Percentiles rank a stretch among this genome's conserved stretches.
Evolutionary conservation across 1,139 yeast genomes (phyloP).

Genomic region (Diutina rugosa): DNA sequence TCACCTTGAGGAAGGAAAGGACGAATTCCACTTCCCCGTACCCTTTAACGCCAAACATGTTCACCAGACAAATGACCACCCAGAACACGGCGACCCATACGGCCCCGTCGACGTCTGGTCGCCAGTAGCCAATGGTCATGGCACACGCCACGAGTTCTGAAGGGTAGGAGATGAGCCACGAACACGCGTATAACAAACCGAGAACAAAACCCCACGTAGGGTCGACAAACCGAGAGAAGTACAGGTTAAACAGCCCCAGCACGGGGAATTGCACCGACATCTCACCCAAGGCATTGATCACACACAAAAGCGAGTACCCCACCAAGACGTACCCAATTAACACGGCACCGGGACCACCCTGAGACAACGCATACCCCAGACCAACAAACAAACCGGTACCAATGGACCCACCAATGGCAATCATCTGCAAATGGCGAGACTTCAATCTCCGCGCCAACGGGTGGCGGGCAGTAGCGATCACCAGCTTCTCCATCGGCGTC

Average conservation of each 20-base stretch:
- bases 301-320: conserved; percentile 33
- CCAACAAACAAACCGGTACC: conserved; percentile 7
- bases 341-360: conserved; percentile 25
- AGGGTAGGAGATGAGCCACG: conserved; percentile 32
- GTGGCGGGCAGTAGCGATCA: conserved; percentile 25
- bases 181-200: conserved; percentile 26
- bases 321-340: conserved; percentile 22
- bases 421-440: conserved; percentile 1
- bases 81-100: conserved; percentile 60
- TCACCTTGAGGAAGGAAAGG: conserved; percentile 44
- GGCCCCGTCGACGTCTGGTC: conserved; percentile 39
- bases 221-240: conserved; percentile 46
- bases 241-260: conserved; percentile 46
- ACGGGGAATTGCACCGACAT: conserved; percentile 49
- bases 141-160: conserved; percentile 33
- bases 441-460: conserved; percentile 10
- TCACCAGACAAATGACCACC: conserved; percentile 39
- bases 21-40: conserved; percentile 60
- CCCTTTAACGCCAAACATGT: conserved; percentile 44
- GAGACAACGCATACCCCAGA: conserved; percentile 14
- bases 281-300: conserved; percentile 50
- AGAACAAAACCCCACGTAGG: conserved; percentile 48
- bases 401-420: conserved; percentile 2
- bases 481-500: conserved; percentile 21
- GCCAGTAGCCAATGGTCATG: conserved; percentile 45